Evolutionary conservation across 2,329 filamentous ascomycete genomes (phyloP), one percentile per base, ranked within the genome.

Genomic region (Paracamarosporium sp.): DNA sequence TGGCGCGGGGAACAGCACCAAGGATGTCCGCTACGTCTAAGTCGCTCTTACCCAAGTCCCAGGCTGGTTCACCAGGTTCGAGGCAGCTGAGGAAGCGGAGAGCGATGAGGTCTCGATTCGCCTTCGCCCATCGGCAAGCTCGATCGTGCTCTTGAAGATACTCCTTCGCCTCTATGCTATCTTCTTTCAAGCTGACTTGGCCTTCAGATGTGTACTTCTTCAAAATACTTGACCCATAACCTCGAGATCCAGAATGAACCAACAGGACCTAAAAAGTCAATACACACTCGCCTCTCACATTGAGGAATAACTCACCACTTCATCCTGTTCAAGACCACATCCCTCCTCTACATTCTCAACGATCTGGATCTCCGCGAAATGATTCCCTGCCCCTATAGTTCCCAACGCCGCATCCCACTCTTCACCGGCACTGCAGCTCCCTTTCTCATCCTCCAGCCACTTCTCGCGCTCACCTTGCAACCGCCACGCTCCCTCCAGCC

Each of bases 291-390:
- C 2, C 22, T 15, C 12, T 13, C 40, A 43, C 12, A 25, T 11
- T 8, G 5, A 48, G 17, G 11, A 12, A 9, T 5, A 36, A 38
- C 46, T 48, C 30, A 48, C 46, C 20, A 77, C 75, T 30, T 78
- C 72, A 11, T 71, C 66, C 27, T 68, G 53, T 15, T 55, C 48
- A 13, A 73, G 61, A 4, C 60, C 63, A 1, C 55, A 52, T 13
- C 61, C 61, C 1, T 58, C 11, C 13, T 56, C 41, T 25, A 53
- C 51, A 40, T 68, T 60, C 47, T 77, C 75, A 1, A 79, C 71
- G 1, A 78, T 67, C 53, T 78, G 75, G 13, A 77, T 62, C 56
- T 79, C 75, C 24, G 72, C 76, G 35, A 79, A 77, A 50, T 78
- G 74, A 50, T 77, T 76, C 0, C 76, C 76, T 8, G 71, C 72